Conservation (phyloP, 306 rosid genomes). For the Cicer judaicum region DNA sequence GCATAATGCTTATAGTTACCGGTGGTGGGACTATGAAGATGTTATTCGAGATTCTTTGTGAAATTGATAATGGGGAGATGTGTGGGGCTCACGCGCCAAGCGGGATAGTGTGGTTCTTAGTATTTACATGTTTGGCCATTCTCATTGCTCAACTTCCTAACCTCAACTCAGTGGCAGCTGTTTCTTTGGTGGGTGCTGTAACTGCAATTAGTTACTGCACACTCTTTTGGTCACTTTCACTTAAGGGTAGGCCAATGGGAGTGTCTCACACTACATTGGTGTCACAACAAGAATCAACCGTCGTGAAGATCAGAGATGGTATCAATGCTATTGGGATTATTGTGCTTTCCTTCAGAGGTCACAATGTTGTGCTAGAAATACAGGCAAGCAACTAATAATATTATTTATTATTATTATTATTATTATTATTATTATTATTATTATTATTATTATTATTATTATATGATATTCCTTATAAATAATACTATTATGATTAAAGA, state of each 20-base stretch:
- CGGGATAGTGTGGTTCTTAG: slow-evolving; percentile 59
- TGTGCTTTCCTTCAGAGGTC: slow-evolving; percentile 67
- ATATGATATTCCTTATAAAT: too few relatives aligned
- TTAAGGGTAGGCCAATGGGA: slow-evolving; percentile 48
- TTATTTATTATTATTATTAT: too few relatives aligned
- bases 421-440: too few relatives aligned
- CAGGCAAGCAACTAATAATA: slow-evolving; percentile 49
- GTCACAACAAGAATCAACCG: not conserved
- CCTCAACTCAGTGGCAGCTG: slow-evolving; percentile 58
- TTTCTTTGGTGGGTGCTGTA: slow-evolving; percentile 61
- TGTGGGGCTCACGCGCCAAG: slow-evolving; percentile 47
- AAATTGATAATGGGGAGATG: not conserved
- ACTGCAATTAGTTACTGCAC: slow-evolving; percentile 50
- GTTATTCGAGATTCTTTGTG: slow-evolving; percentile 50
- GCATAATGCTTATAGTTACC: slow-evolving; percentile 51
- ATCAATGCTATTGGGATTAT: slow-evolving; percentile 64
- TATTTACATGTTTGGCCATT: slow-evolving; percentile 60
- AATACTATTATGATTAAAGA: too few relatives aligned
- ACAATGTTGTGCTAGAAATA: slow-evolving; percentile 76
- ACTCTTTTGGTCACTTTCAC: slow-evolving; percentile 61
- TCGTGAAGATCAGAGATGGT: slow-evolving; percentile 36
- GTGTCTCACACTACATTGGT: slow-evolving; percentile 43
- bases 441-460: too few relatives aligned
- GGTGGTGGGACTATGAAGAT: slow-evolving; percentile 54
- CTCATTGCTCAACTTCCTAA: slow-evolving; percentile 66